Evolutionary conservation across 2,329 filamentous ascomycete genomes (phyloP).

Genomic region (Xylariales sp.): DNA sequence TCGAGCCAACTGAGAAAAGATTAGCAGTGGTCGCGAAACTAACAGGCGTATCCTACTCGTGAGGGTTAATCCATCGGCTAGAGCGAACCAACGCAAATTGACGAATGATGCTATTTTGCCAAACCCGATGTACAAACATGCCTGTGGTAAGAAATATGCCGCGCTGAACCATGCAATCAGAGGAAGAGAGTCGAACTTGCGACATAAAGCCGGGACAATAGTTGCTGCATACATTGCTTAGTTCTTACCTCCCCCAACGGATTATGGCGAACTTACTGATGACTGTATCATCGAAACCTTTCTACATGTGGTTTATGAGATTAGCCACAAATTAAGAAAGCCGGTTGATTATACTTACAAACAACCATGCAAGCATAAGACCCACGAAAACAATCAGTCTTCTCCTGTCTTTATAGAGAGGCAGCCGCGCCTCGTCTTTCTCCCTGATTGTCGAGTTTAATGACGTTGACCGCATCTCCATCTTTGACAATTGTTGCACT

Average conservation of each 20-base stretch:
- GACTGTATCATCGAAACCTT: slow-evolving; percentile 10
- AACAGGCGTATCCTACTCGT: background rate
- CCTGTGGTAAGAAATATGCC: slow-evolving; percentile 11
- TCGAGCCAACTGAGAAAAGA: slow-evolving; percentile 2
- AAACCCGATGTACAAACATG: slow-evolving; percentile 10
- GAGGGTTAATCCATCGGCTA: slow-evolving; percentile 4
- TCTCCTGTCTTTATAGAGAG: slow-evolving; percentile 8
- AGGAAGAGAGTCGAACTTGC: slow-evolving; percentile 7
- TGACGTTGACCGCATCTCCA: slow-evolving; percentile 1
- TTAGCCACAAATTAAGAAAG: background rate
- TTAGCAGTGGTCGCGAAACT: background rate
- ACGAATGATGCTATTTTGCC: slow-evolving; percentile 7
- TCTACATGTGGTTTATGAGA: background rate
- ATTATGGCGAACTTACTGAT: slow-evolving; percentile 5
- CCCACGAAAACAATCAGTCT: slow-evolving; percentile 6
- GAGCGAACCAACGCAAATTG: slow-evolving; percentile 8
- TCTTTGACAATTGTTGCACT: background rate
- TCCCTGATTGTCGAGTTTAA: background rate
- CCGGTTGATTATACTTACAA: slow-evolving; percentile 1
- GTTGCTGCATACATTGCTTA: background rate
- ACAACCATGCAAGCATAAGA: slow-evolving; percentile 8
- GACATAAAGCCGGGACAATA: slow-evolving; percentile 4
- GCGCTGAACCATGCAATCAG: slow-evolving; percentile 11
- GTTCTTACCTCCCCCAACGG: background rate
- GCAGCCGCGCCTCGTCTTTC: background rate